These are phyloP conservation scores for Trichosporon sp. DNA, from an alignment of 1,284 basidiomycete species.

Conservation along the genomic window DNA sequence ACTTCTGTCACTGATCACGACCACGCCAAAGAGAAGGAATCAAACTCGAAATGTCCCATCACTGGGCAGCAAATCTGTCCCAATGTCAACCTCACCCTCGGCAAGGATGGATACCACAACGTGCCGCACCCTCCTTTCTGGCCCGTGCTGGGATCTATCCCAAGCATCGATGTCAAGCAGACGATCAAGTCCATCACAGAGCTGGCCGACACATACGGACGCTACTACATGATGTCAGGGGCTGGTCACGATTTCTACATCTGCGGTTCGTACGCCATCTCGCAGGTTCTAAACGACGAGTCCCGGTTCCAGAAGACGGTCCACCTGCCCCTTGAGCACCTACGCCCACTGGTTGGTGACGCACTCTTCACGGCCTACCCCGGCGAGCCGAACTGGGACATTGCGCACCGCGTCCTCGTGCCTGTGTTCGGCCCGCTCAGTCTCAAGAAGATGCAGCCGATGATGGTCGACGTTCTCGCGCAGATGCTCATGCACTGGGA, in stretches of 20 bases:
- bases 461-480: constrained; percentile 59
- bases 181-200: constrained; percentile 5
- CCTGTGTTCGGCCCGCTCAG: constrained; percentile 61
- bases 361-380: constrained; percentile 51
- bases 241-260: constrained; percentile 4
- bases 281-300: constrained; percentile 60
- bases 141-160: neutral
- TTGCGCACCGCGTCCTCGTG: constrained; percentile 61
- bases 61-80: neutral
- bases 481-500: constrained; percentile 55
- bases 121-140: neutral
- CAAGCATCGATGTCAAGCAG: neutral
- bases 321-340: constrained; percentile 52
- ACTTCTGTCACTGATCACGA: neutral
- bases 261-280: constrained; percentile 55
- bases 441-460: constrained; percentile 61
- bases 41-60: neutral
- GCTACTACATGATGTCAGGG: neutral
- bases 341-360: constrained; percentile 52
- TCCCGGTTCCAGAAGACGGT: constrained; percentile 60
- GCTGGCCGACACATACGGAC: neutral
- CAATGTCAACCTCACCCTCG: neutral
- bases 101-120: constrained; percentile 1
- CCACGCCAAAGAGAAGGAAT: neutral
- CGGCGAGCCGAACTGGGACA: constrained; percentile 60